phyloP scores from a whole-genome alignment of 2,329 filamentous ascomycete species.

The Neospermospora avenae region DNA sequence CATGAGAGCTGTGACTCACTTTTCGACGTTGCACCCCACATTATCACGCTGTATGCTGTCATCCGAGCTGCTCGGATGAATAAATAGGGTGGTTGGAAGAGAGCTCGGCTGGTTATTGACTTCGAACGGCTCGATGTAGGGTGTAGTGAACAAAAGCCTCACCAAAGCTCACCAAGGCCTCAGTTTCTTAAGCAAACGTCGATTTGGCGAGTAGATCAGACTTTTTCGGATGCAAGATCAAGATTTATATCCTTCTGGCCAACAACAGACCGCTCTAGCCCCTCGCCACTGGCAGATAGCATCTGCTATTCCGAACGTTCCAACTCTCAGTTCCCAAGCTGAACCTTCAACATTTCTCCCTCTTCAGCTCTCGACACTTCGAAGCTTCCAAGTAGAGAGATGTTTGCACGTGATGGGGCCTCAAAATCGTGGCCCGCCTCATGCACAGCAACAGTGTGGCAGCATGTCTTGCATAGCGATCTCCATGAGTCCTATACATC shows the following conservation, averaged over 20 bases:
- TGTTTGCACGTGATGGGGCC: not conserved
- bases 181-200: not conserved
- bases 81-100: conserved; percentile 9
- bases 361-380: too few relatives aligned
- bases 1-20: conserved; percentile 31
- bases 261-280: not conserved
- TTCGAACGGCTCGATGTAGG: too few relatives aligned
- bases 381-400: not conserved
- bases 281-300: not conserved
- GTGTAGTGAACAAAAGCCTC: not conserved
- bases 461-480: conserved; percentile 1
- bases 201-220: not conserved
- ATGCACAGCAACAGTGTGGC: not conserved
- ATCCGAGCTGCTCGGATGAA: conserved; percentile 16
- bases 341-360: too few relatives aligned
- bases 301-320: too few relatives aligned
- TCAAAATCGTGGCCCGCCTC: not conserved
- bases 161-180: conserved; percentile 3
- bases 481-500: not conserved
- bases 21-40: conserved; percentile 25
- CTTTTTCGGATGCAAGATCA: not conserved
- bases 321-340: too few relatives aligned
- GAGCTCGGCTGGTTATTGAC: too few relatives aligned
- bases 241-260: too few relatives aligned
- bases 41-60: conserved; percentile 22